Base-by-base conservation (phyloP, 2,329 filamentous ascomycete genomes). In the Microdochium nivale region DNA sequence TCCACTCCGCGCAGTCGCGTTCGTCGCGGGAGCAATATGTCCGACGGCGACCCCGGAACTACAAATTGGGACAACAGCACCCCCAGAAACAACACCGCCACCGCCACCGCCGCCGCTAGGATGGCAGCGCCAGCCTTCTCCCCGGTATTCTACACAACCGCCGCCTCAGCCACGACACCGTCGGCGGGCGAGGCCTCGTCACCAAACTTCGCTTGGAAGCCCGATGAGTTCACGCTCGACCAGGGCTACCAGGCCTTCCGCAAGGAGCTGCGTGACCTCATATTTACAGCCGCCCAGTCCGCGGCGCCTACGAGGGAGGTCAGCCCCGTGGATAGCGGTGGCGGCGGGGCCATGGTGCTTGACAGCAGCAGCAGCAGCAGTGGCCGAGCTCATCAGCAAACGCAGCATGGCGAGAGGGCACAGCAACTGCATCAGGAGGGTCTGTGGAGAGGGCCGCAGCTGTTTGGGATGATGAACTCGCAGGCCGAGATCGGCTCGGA, bases 271-370 rank as follows among this genome's bases (percentile, higher is more conserved):
- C 68, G 71, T 48, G 67, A 65, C 21, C 69, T 75, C 53, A 71
- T 76, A 30, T 74, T 76, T 57, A 70, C 68, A 40, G 69, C 71
- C 1, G 71, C 73, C 1, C 69, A 74, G 40, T 74, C 71, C 5
- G 67, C 65, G 2, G 67, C 67, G 2, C 69, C 71, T 0, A 73
- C 71, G 1, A 62, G 71, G 1, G 65, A 71, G 40, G 61, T 60
- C 4, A 73, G 51, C 67, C 47, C 70, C 70, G 0, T 57, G 61
- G 23, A 56, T 52, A 8, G 56, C 56, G 32, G 55, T 25, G 23
- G 52, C 35, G 19, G 48, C 40, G 3, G 46, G 47, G 27, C 48
- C 27, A 8, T 48, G n/a, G 7, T 48, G 44, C 3, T 49, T 49
- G 40, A 49, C 49, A 27, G 60, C 43, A 43, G 9, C 14, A 51